Evolutionary conservation across 1,284 basidiomycete species (phyloP).

Genomic region (Papiliotrema fonsecae): DNA sequence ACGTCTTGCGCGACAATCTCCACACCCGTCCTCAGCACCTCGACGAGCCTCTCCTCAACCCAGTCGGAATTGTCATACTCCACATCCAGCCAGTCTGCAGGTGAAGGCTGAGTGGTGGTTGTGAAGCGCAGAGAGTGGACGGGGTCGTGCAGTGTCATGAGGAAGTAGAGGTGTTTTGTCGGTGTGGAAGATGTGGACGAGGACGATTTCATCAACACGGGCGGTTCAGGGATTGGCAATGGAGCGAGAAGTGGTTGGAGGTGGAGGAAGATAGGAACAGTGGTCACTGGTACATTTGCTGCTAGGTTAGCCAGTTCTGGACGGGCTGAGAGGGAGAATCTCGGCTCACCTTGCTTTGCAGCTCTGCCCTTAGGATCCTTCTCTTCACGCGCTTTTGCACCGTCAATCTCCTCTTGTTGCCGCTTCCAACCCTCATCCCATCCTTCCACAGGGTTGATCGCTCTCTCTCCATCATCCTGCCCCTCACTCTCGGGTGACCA

Average conservation of each 20-base stretch:
- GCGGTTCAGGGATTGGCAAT: conserved; percentile 50
- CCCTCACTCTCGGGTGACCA: conserved; percentile 55
- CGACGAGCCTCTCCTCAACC: conserved; percentile 90
- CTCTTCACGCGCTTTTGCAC: conserved; percentile 31
- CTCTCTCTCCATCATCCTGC: conserved; percentile 35
- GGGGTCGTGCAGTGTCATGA: conserved; percentile 77
- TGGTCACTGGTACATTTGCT: conserved; percentile 64
- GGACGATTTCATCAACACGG: conserved; percentile 19
- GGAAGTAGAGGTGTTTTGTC: conserved; percentile 69
- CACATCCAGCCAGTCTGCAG: conserved; percentile 72
- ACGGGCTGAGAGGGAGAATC: background rate
- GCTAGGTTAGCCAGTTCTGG: background rate
- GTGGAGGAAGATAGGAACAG: conserved; percentile 87
- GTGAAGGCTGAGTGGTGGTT: conserved; percentile 74
- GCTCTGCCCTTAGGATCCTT: conserved; percentile 28
- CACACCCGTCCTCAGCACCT: conserved; percentile 70
- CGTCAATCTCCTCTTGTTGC: conserved; percentile 53
- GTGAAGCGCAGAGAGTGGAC: conserved; percentile 68
- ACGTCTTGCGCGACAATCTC: conserved; percentile 80
- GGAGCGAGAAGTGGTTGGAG: conserved; percentile 78
- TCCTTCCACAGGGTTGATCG: conserved; percentile 72
- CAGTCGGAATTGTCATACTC: conserved; percentile 85
- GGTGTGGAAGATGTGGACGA: conserved; percentile 14
- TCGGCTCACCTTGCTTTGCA: conserved; percentile 20
- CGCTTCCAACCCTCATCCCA: conserved; percentile 76